phyloP scores from a whole-genome alignment of 805 yeast genomes.

The Millerozyma miso region DNA sequence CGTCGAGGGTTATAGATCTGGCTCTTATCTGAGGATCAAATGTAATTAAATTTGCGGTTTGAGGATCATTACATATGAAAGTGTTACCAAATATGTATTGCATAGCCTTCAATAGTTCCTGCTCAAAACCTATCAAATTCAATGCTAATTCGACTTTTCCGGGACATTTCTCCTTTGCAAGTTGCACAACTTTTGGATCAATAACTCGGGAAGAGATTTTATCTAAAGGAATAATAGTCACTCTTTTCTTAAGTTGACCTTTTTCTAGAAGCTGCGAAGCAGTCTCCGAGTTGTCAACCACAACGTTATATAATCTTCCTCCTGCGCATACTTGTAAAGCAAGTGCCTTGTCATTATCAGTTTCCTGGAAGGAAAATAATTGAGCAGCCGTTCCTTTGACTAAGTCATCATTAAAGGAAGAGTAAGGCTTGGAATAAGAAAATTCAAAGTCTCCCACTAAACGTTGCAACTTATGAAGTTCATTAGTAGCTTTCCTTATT shows the following conservation, averaged over 20 bases:
- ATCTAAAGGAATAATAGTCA: slow-evolving; percentile 88
- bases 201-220: slow-evolving; percentile 66
- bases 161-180: slow-evolving; percentile 78
- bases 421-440: slow-evolving; percentile 59
- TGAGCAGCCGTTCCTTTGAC: slow-evolving; percentile 92
- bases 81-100: slow-evolving; percentile 86
- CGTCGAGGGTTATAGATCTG: slow-evolving; percentile 84
- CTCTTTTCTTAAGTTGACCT: slow-evolving; percentile 75
- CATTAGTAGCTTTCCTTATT: slow-evolving; percentile 39
- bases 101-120: slow-evolving; percentile 76
- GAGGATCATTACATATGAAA: slow-evolving; percentile 82
- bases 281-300: slow-evolving; percentile 81
- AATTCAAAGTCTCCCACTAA: slow-evolving; percentile 73
- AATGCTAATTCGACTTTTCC: slow-evolving; percentile 87
- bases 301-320: slow-evolving; percentile 80
- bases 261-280: slow-evolving; percentile 79
- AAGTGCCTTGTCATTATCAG: slow-evolving; percentile 56
- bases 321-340: slow-evolving; percentile 96
- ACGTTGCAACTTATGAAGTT: slow-evolving; percentile 55
- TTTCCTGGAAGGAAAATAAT: slow-evolving; percentile 59
- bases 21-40: slow-evolving; percentile 77
- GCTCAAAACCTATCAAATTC: slow-evolving; percentile 70
- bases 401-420: slow-evolving; percentile 53
- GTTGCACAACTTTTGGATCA: slow-evolving; percentile 45
- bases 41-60: slow-evolving; percentile 84